Evolutionary conservation across 768 basidiomycete species (phyloP).

Genomic region (Naganishia onofrii): DNA sequence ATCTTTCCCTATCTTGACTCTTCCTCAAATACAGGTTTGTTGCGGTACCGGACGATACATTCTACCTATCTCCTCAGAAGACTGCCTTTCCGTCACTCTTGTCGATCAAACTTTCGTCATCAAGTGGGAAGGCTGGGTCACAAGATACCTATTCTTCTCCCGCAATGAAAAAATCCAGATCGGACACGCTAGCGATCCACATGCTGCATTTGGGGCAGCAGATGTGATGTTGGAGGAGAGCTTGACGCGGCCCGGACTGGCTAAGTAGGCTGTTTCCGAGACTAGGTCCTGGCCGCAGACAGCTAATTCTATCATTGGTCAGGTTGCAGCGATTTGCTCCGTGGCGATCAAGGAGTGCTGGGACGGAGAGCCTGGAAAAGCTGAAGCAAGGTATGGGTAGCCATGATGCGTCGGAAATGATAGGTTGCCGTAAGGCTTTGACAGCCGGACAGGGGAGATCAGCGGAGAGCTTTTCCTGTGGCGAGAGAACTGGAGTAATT

Average conservation of each 20-base stretch:
- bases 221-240: not conserved
- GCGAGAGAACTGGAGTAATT: not conserved
- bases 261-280: not conserved
- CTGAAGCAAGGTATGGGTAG: not conserved
- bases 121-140: not conserved
- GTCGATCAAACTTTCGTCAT: not conserved
- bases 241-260: not conserved
- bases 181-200: not conserved
- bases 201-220: not conserved
- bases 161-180: not conserved
- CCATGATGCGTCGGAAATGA: not conserved
- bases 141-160: not conserved
- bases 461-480: not conserved
- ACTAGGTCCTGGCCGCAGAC: not conserved
- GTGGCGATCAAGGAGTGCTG: not conserved
- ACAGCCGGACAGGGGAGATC: not conserved
- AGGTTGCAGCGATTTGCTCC: conserved; percentile 3
- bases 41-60: not conserved
- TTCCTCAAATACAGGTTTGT: not conserved
- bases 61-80: not conserved
- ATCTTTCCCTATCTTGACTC: not conserved
- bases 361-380: not conserved
- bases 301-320: not conserved
- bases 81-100: not conserved
- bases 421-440: not conserved